Evolutionary conservation across 1,139 yeast genomes (phyloP).

Genomic region (Candida glucosophila): DNA sequence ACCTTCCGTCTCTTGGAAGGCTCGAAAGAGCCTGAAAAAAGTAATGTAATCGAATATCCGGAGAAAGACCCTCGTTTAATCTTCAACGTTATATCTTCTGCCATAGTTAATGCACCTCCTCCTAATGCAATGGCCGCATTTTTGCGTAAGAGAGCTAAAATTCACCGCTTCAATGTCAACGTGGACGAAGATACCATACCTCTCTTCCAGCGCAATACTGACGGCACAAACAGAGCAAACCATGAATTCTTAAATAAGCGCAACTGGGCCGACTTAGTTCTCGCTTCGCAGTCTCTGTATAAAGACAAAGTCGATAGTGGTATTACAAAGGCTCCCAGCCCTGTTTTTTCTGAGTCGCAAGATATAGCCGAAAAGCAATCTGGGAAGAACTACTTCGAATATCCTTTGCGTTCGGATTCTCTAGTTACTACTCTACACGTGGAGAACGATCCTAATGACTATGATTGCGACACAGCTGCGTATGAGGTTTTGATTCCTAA

Average conservation of each 20-base stretch:
- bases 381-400: slow-evolving; percentile 20
- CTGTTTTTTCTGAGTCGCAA: slow-evolving; percentile 7
- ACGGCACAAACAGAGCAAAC: slow-evolving; percentile 47
- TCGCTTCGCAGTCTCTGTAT: slow-evolving; percentile 29
- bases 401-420: slow-evolving; percentile 50
- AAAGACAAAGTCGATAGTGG: slow-evolving; percentile 10
- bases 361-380: slow-evolving; percentile 7
- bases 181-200: slow-evolving; percentile 80
- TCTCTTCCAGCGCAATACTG: slow-evolving; percentile 54
- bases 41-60: slow-evolving; percentile 41
- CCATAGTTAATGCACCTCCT: slow-evolving; percentile 89
- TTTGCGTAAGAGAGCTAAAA: slow-evolving; percentile 53
- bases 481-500: slow-evolving; percentile 71
- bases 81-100: slow-evolving; percentile 79
- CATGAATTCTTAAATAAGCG: slow-evolving; percentile 65
- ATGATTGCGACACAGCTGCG: slow-evolving; percentile 47
- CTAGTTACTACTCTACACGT: slow-evolving; percentile 66
- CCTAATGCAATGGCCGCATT: slow-evolving; percentile 77
- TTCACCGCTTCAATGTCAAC: slow-evolving; percentile 54
- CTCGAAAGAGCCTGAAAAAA: slow-evolving; percentile 16
- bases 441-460: slow-evolving; percentile 50
- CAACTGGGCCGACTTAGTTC: slow-evolving; percentile 55
- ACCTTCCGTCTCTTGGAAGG: slow-evolving; percentile 17
- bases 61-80: slow-evolving; percentile 69
- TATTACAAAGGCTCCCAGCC: slow-evolving; percentile 23